These are phyloP conservation scores for Pholiota molesta DNA, from an alignment of 768 basidiomycete genomes.

Conservation along the genomic window DNA sequence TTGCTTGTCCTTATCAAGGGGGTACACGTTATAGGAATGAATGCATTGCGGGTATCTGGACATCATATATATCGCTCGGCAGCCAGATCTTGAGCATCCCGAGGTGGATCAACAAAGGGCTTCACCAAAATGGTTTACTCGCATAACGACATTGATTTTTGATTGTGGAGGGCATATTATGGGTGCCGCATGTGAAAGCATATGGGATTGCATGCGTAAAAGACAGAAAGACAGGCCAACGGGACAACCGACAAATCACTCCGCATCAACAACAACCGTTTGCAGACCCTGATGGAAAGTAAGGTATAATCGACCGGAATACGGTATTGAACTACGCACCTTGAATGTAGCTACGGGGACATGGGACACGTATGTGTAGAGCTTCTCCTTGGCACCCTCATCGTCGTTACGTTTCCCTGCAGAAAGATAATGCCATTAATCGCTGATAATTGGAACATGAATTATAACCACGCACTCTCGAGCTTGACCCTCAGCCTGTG, in stretches of 20 bases:
- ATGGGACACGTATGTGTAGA: conserved; percentile 88
- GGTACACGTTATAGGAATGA: no score
- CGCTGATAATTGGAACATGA: neutral
- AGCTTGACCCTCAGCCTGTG: conserved; percentile 91
- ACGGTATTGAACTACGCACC: conserved; percentile 45
- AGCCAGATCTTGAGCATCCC: neutral
- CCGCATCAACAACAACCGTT: conserved; percentile 80
- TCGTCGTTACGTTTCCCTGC: conserved; percentile 98
- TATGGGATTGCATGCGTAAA: conserved; percentile 23
- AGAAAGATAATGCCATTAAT: conserved; percentile 9
- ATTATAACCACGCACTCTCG: conserved; percentile 60
- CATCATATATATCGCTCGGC: neutral
- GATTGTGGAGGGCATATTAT: conserved; percentile 15
- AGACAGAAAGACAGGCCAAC: conserved; percentile 19
- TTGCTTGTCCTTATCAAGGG: no score
- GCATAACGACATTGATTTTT: conserved; percentile 9
- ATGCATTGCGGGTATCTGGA: neutral
- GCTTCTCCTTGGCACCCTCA: conserved; percentile 98
- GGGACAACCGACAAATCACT: conserved; percentile 42
- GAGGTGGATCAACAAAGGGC: neutral
- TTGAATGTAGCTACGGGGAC: conserved; percentile 84
- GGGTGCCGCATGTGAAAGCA: conserved; percentile 19
- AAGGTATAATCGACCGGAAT: conserved; percentile 7
- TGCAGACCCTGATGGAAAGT: conserved; percentile 67
- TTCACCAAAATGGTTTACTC: neutral